Percentiles rank a stretch among this genome's conserved stretches.
These are phyloP conservation scores for Ogataea chonburiensis DNA, from an alignment of 805 yeast genomes.

Conservation along the genomic window DNA sequence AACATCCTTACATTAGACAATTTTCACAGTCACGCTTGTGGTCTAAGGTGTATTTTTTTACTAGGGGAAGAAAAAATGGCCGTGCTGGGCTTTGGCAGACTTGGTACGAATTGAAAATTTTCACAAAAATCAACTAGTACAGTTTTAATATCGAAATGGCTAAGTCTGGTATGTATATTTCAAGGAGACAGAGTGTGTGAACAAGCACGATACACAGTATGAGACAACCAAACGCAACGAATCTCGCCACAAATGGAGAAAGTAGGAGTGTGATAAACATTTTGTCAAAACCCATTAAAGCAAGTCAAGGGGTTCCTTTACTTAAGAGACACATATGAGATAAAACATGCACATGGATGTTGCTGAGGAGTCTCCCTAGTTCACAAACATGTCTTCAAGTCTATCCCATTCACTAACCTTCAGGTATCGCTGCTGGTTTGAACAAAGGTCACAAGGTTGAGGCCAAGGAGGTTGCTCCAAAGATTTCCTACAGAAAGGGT, in stretches of 20 bases:
- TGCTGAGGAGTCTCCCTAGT: too few species aligned
- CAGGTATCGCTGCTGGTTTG: constrained; percentile 95
- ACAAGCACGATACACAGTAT: too few species aligned
- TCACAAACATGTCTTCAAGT: too few species aligned
- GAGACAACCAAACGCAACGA: too few species aligned
- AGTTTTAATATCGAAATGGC: constrained; percentile 44
- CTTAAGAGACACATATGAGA: too few species aligned
- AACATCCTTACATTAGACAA: constrained; percentile 12
- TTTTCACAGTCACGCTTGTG: constrained; percentile 14
- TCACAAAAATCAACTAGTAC: constrained; percentile 11
- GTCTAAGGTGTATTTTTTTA: constrained; percentile 7
- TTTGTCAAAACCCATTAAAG: too few species aligned
- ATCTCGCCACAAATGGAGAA: too few species aligned
- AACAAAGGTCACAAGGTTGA: constrained; percentile 99
- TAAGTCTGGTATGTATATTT: constrained; percentile 58
- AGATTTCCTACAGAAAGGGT: constrained; percentile 96
- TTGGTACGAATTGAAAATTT: constrained; percentile 13
- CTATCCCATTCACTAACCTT: constrained; percentile 18
- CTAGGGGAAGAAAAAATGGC: constrained; percentile 2
- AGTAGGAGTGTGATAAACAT: too few species aligned
- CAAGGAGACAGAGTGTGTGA: neutral
- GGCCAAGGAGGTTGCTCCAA: constrained; percentile 79
- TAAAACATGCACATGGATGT: too few species aligned
- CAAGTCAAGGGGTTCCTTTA: too few species aligned
- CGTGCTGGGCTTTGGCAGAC: constrained; percentile 5